These are phyloP conservation scores for Chytriomyces confervae DNA, from an alignment of 192 early-diverging fungal species.

Conservation along the genomic window DNA sequence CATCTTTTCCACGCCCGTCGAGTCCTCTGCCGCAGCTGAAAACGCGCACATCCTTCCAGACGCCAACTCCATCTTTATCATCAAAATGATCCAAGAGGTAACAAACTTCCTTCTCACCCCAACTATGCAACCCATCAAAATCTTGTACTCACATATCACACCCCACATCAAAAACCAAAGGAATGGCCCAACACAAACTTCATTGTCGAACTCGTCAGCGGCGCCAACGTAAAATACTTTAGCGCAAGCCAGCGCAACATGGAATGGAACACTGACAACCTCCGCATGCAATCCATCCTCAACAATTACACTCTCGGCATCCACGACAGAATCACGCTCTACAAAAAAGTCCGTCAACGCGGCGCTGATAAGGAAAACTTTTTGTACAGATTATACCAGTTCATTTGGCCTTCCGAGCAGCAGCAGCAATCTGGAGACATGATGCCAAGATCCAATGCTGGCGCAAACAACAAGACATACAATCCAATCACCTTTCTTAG, in stretches of 20 bases:
- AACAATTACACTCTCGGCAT: conserved; percentile 59
- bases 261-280: conserved; percentile 52
- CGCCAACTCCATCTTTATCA: conserved; percentile 58
- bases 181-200: conserved; percentile 56
- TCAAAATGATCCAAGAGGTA: conserved; percentile 60
- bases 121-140: neutral
- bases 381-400: conserved; percentile 39
- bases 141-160: neutral
- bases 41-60: conserved; percentile 45
- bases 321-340: conserved; percentile 51
- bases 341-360: conserved; percentile 48
- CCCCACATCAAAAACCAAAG: conserved; percentile 24
- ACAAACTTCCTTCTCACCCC: neutral
- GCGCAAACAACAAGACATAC: neutral
- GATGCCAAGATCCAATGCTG: neutral
- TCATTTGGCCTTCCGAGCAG: conserved; percentile 33
- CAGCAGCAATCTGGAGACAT: neutral
- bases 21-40: conserved; percentile 9
- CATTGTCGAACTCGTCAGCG: conserved; percentile 55
- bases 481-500: neutral
- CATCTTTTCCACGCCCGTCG: conserved; percentile 50
- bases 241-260: conserved; percentile 23
- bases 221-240: conserved; percentile 58
- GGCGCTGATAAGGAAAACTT: conserved; percentile 40
- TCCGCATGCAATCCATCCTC: conserved; percentile 56